Base-by-base conservation (phyloP, 257 asterid species). In the Solanum tarapatanum region DNA sequence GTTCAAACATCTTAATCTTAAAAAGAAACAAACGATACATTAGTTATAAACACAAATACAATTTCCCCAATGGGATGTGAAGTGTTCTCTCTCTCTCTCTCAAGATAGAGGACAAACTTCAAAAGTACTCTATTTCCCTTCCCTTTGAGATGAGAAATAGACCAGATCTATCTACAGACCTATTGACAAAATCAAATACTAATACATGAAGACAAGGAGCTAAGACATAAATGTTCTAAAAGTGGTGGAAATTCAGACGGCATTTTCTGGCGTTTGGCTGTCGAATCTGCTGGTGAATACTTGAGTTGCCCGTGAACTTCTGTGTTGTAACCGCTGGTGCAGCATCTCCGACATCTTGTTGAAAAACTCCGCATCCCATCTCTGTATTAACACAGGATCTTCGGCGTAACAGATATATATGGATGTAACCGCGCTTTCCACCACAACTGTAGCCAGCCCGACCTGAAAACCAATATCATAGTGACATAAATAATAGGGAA, bases 371-470 rank as follows among this genome's bases (percentile, higher is more conserved):
- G 94, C 90, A 86, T 97, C 98, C 98, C 99, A 97, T 87, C 96
- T 89, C 83, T 90, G 94, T 86, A 97, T 96, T 79, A 94, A 85
- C 16, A 94, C 88, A 4, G 99, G 99, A 88, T 97, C 98, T 91
- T 94, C 98, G 1, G 99, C 98, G 8, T 92, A 95, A 87, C 99
- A 97, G 4, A 97, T 92, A 84, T 97, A 97, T 55, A 97, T 95
- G 24, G 99, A 95, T 23, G 98, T 97, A 24, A 97, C 99, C 5
- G 99, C 98, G 85, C 99, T 97, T 92, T 97, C 99, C 90, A 97
- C 97, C 6, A 95, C 97, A 26, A 97, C 99, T 93, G 93, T 97
- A 30, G 98, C 98, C 36, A 95, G 89, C 68, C 99, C 99, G 64
- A 95, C 97, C 99, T 97, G 93, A 55, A 88, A 86, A 72, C 11